Evolutionary conservation across 164 flowering plant genomes (phyloP).

Genomic region (Berberis vulgaris): DNA sequence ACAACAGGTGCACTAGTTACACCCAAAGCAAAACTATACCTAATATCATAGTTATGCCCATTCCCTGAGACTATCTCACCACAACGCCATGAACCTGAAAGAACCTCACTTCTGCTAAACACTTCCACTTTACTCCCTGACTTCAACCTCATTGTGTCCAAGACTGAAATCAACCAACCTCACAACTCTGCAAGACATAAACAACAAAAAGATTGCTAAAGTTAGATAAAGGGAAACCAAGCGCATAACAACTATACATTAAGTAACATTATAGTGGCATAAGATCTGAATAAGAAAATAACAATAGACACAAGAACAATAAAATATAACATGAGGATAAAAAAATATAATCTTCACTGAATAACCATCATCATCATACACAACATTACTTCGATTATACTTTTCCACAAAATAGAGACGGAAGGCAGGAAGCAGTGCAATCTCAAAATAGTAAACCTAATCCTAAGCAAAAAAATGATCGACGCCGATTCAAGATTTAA

Average conservation of each 20-base stretch:
- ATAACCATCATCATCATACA: too few species aligned
- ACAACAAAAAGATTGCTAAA: background rate
- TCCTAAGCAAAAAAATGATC: too few species aligned
- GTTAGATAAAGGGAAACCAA: background rate
- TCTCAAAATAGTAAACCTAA: too few species aligned
- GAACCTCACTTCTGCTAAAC: slow-evolving; percentile 36
- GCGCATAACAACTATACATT: background rate
- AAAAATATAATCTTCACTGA: too few species aligned
- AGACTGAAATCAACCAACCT: slow-evolving; percentile 6
- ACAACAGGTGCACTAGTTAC: slow-evolving; percentile 10
- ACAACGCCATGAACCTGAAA: slow-evolving; percentile 59
- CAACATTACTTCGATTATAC: too few species aligned
- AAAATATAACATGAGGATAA: too few species aligned
- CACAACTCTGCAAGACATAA: slow-evolving; percentile 3
- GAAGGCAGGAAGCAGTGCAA: too few species aligned
- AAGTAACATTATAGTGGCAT: too few species aligned
- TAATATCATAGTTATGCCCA: slow-evolving; percentile 59
- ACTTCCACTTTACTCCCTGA: slow-evolving; percentile 73
- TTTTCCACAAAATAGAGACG: too few species aligned
- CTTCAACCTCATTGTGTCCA: slow-evolving; percentile 50
- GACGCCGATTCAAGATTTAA: too few species aligned
- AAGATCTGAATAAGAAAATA: too few species aligned
- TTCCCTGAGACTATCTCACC: slow-evolving; percentile 64
- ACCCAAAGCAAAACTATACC: slow-evolving; percentile 27
- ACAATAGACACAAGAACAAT: too few species aligned